Conservation (phyloP, 2,329 filamentous ascomycete species). For the Aspergillus phoenicis region DNA sequence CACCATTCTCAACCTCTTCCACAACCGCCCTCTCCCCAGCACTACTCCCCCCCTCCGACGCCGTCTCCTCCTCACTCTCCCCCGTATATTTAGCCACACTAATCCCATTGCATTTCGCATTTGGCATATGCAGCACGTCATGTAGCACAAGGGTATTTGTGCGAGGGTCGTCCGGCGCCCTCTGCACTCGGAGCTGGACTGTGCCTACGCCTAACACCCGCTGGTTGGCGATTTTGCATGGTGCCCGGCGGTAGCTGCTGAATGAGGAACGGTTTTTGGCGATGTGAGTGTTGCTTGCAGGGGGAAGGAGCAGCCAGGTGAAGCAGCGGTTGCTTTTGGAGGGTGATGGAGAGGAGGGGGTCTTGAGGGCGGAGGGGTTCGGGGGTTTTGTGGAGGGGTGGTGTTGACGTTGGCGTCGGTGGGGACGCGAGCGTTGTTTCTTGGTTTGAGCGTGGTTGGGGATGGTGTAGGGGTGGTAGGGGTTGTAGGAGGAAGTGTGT, state of each 20-base stretch:
- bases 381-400: neutral
- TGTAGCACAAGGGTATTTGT: conserved; percentile 18
- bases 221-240: conserved; percentile 18
- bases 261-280: conserved; percentile 27
- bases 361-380: neutral
- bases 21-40: neutral
- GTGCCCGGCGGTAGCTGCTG: conserved; percentile 23
- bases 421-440: neutral
- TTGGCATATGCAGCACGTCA: conserved; percentile 25
- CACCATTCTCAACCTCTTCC: neutral
- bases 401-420: neutral
- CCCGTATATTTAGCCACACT: conserved; percentile 17
- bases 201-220: conserved; percentile 25
- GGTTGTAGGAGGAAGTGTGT: neutral
- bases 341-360: neutral
- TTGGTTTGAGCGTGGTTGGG: neutral
- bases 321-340: conserved; percentile 19
- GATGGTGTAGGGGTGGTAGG: neutral
- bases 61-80: neutral
- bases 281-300: conserved; percentile 23
- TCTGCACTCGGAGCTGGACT: conserved; percentile 20
- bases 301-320: conserved; percentile 25
- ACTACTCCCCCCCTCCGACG: no score
- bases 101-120: conserved; percentile 24
- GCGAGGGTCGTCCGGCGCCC: conserved; percentile 14